Base-by-base conservation (phyloP, 352 stramenopile species). In the Globisporangium mamillatum region DNA sequence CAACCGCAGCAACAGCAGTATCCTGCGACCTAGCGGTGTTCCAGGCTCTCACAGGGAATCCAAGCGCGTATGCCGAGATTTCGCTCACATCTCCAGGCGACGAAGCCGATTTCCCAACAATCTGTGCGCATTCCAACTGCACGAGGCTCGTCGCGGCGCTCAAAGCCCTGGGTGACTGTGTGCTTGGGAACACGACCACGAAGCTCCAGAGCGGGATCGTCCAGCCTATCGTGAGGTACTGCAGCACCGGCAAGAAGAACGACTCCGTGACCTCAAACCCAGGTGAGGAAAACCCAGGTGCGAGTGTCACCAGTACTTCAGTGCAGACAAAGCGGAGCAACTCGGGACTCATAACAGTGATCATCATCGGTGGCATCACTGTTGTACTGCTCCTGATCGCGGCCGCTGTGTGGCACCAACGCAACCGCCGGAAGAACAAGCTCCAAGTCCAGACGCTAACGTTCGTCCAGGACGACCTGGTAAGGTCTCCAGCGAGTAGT, bases 221-320 rank as follows among this genome's bases (percentile, higher is more conserved):
- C 4, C 24, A 59, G 4, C 25, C 53, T 29, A 59, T 25, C 16
- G 53, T 41, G 53, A 27, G 16, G 1, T 59, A 59, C 25, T 59
- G 25, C 53, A 59, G 53, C 53, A 59, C 53, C 4, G 25, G 53
- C 53, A 59, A 41, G 25, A 59, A 12, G 53, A 38, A 25, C 25
- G 53, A 38, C 25, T 14, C 22, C 0, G 12, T 20, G 24, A 58
- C 25, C 14, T 10, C 38, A 46, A 46, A 4, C 12, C 38, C 38
- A 46, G 38, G 14, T 12, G 24, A 58, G 12, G 24, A 20, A 22
- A 14, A 16, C 1, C 24, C 53, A 29, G 4, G 25, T 25, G n/a
- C 22, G 8, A 36, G 24, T 12, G 53, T 22, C 3, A 36, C 14
- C 53, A 58, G 53, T 14, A 58, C 14, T 24, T 29, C 53, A 5